Base-by-base conservation (phyloP, 1,284 basidiomycete species). In the Nidula niveotomentosa region DNA sequence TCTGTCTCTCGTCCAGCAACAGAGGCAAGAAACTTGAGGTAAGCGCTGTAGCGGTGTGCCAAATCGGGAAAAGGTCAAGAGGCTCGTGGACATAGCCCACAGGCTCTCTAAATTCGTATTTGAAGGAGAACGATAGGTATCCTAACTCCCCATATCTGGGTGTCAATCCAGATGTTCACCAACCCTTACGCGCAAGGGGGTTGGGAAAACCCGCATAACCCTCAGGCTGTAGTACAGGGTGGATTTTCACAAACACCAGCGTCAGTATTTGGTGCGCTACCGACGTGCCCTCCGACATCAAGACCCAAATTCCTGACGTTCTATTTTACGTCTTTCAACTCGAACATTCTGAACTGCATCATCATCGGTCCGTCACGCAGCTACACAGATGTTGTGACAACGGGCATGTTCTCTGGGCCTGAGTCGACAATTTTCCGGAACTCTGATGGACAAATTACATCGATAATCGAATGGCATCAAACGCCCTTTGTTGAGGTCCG, bases 151-250 rank as follows among this genome's bases (percentile, higher is more conserved):
- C 30, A 30, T 1, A 30, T 30, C 30, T 30, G 5, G 5, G 30
- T 30, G 30, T 30, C 30, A 30, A 30, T 30, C 30, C 5, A 30
- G 30, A 30, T 30, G 30, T 30, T 30, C 30, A 65, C 57, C 44
- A 70, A 70, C 47, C 69, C 69, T 39, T 70, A 66, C 56, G 65
- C 61, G 46, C 68, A 69, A 58, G 68, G 59, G 30, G 67, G 63
- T 7, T 70, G 69, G 69, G 54, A 51, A 44, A 66, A 65, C 56
- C 60, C 64, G 0, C 54, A 56, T 34, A 63, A 63, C 48, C 57
- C 60, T 10, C 50, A 52, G 35, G 60, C 60, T 30, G 30, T 30
- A 30, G 30, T 30, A 30, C 30, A 30, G 8, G 59, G 61, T 18
- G 57, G 5, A 6, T 41, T 41, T 41, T 41, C 39, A 41, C 39